Conservation (phyloP, 2,329 filamentous ascomycete genomes). For the Aureobasidium vineae region DNA sequence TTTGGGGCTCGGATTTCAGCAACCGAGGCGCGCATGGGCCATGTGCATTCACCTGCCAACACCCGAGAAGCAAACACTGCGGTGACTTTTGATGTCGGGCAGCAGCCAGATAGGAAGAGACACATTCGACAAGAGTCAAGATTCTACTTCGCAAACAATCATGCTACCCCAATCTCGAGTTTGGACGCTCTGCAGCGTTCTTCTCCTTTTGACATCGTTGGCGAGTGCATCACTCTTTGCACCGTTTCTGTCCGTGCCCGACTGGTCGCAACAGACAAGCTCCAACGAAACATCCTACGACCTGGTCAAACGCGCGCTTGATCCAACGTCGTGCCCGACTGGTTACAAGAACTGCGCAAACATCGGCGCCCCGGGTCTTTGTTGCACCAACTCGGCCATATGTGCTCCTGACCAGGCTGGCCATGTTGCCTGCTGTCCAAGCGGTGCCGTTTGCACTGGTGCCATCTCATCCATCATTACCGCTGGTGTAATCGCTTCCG, state of each 20-base stretch:
- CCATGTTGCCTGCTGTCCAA: constrained; percentile 62
- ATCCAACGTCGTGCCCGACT: constrained; percentile 48
- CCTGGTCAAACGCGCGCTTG: constrained; percentile 39
- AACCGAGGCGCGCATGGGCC: neutral
- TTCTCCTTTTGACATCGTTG: constrained; percentile 1
- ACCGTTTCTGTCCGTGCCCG: constrained; percentile 26
- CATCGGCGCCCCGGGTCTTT: constrained; percentile 54
- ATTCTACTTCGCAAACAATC: neutral
- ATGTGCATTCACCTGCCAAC: constrained; percentile 23
- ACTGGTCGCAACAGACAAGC: constrained; percentile 14
- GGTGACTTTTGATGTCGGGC: neutral
- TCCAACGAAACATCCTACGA: constrained; percentile 28
- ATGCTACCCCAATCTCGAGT: neutral
- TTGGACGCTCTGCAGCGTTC: neutral
- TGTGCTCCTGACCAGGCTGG: constrained; percentile 58
- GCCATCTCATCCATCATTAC: constrained; percentile 45
- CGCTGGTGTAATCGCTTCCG: constrained; percentile 35
- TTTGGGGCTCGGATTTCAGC: too few relatives aligned
- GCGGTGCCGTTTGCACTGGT: constrained; percentile 58
- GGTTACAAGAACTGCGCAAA: constrained; percentile 54
- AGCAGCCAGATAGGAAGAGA: neutral
- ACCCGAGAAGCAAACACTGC: constrained; percentile 16
- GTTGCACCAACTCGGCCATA: constrained; percentile 54
- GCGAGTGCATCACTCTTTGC: constrained; percentile 26
- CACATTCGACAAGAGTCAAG: neutral